Evolutionary conservation across 139 green algal species (phyloP).

Genomic region (Klebsormidium nitens): DNA sequence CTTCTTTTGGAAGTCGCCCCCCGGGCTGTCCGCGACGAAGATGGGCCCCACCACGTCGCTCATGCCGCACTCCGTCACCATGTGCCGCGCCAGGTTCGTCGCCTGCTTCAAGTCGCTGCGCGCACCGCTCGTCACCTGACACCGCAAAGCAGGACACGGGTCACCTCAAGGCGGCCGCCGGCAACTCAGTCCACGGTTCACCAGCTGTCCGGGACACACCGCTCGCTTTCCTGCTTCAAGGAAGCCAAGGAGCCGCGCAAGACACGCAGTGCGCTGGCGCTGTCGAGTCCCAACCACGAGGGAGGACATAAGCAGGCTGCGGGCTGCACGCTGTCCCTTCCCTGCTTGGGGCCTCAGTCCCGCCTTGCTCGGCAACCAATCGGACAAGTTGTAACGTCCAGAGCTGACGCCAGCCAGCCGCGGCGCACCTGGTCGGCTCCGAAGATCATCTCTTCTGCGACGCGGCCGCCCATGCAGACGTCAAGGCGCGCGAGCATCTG

Average conservation of each 20-base stretch:
- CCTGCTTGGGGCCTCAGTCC: neutral
- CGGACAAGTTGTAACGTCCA: neutral
- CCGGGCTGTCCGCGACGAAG: constrained; percentile 2
- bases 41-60: constrained; percentile 24
- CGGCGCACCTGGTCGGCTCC: constrained; percentile 33
- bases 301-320: too few species aligned
- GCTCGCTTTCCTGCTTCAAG: too few species aligned
- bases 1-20: constrained; percentile 57
- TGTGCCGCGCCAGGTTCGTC: constrained; percentile 51
- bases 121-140: constrained; percentile 61
- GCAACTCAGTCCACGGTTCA: too few species aligned
- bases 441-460: constrained; percentile 93
- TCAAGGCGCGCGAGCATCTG: constrained; percentile 94
- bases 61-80: constrained; percentile 46
- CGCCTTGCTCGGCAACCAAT: neutral
- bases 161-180: too few species aligned
- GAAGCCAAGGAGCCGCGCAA: too few species aligned
- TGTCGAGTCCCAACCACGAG: too few species aligned
- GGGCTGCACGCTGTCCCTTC: too few species aligned
- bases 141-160: too few species aligned
- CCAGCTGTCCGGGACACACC: too few species aligned
- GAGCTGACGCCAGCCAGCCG: neutral
- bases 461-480: constrained; percentile 91
- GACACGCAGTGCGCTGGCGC: too few species aligned
- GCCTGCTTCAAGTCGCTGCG: constrained; percentile 72